phyloP scores from a whole-genome alignment of 768 basidiomycete genomes.

The Roridomyces roridus region DNA sequence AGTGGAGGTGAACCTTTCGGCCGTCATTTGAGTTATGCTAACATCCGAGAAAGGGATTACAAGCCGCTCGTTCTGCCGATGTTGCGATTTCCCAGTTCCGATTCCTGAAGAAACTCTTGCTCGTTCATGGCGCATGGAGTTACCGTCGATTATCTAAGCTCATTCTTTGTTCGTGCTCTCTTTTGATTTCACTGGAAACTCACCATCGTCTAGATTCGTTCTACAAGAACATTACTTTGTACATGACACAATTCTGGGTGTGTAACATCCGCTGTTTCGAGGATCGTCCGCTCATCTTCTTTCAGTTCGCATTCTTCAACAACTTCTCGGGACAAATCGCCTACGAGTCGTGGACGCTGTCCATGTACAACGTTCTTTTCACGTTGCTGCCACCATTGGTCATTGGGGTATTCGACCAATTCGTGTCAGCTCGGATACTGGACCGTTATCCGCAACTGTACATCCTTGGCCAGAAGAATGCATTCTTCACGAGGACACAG shows the following conservation, averaged over 20 bases:
- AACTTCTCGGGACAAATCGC: constrained; percentile 99
- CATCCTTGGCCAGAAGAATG: constrained; percentile 91
- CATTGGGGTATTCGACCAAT: constrained; percentile 98
- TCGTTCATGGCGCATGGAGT: constrained; percentile 99
- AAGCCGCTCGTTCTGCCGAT: constrained; percentile 97
- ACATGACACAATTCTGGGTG: constrained; percentile 99
- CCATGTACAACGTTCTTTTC: constrained; percentile 96
- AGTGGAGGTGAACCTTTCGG: constrained; percentile 70
- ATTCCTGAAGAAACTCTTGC: constrained; percentile 89
- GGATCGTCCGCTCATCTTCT: not conserved
- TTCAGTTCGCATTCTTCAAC: constrained; percentile 98
- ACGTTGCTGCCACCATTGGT: constrained; percentile 96
- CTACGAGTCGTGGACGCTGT: constrained; percentile 98
- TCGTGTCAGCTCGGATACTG: constrained; percentile 94
- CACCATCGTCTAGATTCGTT: constrained; percentile 75
- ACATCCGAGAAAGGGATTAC: constrained; percentile 78
- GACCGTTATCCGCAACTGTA: constrained; percentile 98
- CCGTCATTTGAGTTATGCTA: not conserved
- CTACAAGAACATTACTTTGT: constrained; percentile 98
- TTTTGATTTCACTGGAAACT: not conserved
- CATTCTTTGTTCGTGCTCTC: constrained; percentile 79
- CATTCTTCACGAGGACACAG: constrained; percentile 88
- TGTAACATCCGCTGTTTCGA: constrained; percentile 13
- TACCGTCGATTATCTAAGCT: constrained; percentile 94
- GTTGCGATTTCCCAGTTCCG: constrained; percentile 98